Conservation (phyloP, 139 green algal species). For the Closterium sp. region DNA sequence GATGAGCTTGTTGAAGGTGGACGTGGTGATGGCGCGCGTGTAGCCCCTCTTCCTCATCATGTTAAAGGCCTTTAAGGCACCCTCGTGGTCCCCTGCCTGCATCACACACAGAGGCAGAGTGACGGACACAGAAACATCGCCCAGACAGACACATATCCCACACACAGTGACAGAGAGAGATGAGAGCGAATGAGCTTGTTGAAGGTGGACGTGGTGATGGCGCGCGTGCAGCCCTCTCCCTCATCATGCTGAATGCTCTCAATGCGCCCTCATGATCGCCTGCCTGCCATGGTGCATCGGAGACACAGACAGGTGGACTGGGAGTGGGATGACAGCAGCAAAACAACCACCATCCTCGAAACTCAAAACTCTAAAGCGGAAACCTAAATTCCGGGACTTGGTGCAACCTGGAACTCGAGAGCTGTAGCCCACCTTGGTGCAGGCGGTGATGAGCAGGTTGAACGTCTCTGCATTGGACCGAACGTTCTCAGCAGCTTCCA, state of each 20-base stretch:
- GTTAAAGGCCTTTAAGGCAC: background rate
- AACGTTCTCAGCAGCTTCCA: background rate
- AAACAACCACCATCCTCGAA: background rate
- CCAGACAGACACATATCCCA: too few relatives aligned
- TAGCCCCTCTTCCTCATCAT: background rate
- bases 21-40: background rate
- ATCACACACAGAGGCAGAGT: background rate
- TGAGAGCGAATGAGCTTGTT: conserved; percentile 22
- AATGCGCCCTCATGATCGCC: background rate
- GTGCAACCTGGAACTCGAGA: background rate
- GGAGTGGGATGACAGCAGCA: background rate
- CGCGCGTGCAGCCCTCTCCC: background rate
- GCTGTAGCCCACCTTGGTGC: conserved; percentile 3
- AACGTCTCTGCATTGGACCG: conserved; percentile 5
- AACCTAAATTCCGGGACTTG: background rate
- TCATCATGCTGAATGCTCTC: background rate
- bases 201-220: background rate
- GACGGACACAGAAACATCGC: background rate
- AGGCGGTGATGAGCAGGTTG: conserved; percentile 14
- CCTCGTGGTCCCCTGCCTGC: background rate
- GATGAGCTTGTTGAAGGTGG: conserved; percentile 25
- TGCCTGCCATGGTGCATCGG: background rate
- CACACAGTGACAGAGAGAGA: background rate
- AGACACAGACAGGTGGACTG: background rate
- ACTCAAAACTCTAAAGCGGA: background rate